A percentile compares a stretch with the other conserved stretches of the same genome.
These are phyloP conservation scores for Xenoacremonium recifei DNA, from an alignment of 2,329 filamentous ascomycete genomes.

Conservation along the genomic window DNA sequence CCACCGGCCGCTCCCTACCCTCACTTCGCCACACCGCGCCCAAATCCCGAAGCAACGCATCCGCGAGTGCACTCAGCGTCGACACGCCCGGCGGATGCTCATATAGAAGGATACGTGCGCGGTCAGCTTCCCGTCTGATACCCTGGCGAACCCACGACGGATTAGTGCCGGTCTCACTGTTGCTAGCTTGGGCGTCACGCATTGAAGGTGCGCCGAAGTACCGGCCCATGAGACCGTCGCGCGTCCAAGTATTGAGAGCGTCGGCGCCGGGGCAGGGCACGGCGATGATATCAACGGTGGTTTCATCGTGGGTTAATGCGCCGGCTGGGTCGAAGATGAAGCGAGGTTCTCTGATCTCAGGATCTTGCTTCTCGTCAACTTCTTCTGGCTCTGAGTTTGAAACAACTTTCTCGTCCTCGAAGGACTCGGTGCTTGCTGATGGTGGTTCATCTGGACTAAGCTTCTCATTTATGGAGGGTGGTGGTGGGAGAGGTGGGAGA, in stretches of 20 bases:
- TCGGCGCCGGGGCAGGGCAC: constrained; percentile 55
- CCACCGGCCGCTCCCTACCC: constrained; percentile 46
- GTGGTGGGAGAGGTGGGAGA: constrained; percentile 11
- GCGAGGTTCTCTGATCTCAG: constrained; percentile 11
- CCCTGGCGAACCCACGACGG: constrained; percentile 55
- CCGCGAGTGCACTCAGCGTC: constrained; percentile 44
- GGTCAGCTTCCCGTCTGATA: constrained; percentile 45
- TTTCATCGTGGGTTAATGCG: constrained; percentile 46
- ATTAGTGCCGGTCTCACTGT: constrained; percentile 16
- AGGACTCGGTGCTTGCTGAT: too few species aligned
- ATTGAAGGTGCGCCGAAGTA: constrained; percentile 44
- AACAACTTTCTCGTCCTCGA: constrained; percentile 1
- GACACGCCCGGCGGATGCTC: constrained; percentile 42
- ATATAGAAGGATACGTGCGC: constrained; percentile 51
- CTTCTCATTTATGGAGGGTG: neutral
- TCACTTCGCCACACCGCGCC: constrained; percentile 31
- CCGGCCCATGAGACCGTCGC: constrained; percentile 46
- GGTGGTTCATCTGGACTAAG: neutral
- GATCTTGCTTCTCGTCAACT: constrained; percentile 1
- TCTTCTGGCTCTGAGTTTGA: neutral
- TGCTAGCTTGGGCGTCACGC: constrained; percentile 33
- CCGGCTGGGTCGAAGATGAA: constrained; percentile 36
- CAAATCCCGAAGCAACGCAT: constrained; percentile 46
- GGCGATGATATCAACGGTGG: constrained; percentile 51
- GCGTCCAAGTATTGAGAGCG: constrained; percentile 51